Evolutionary conservation across 1,284 basidiomycete genomes (phyloP), one percentile per base, ranked within the genome.

Genomic region (Ustilago xerochloae): DNA sequence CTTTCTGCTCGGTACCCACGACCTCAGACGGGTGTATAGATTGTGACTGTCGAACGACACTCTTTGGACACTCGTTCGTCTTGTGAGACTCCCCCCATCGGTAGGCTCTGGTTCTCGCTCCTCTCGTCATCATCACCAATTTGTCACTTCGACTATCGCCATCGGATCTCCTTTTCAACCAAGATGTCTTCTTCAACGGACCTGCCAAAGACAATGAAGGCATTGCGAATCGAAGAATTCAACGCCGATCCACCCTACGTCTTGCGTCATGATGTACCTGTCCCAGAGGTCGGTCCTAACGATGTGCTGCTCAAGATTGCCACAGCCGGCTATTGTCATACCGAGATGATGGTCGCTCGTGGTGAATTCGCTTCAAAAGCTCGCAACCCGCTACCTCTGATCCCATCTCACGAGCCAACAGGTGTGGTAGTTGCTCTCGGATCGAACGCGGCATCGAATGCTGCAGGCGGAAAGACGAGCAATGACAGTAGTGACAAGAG

Each of bases 271-370:
- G 47, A 73, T 20, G 70, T 76, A 2, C 63, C 64, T 20, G 56
- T 63, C 2, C 63, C 56, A 22, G 13, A 39, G 4, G 32, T 48
- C 2, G 63, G 69, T 0, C 54, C 55, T 18, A 66, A 65, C 60
- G 63, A 65, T n/a, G 57, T 66, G 35, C 52, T 74, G 29, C 29
- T 68, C 35, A 49, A 52, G 38, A 67, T 77, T 45, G 64, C 73
- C 35, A 76, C 77, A 16, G 74, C 75, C 5, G 75, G 77, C 32
- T 65, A 67, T 53, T 77, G 77, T 24, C 77, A 78, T 51, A 78
- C 77, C 36, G 77, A 78, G 43, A 54, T 77, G 35, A 75, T 77
- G 60, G 71, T 75, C 0, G 41, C 55, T 4, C 66, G 73, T 7
- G 77, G 77, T 9, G 69, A 74, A 13, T 75, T 64, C 18, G 68